These are phyloP conservation scores for Sindora glabra DNA, from an alignment of 306 rosid species.

Conservation along the genomic window DNA sequence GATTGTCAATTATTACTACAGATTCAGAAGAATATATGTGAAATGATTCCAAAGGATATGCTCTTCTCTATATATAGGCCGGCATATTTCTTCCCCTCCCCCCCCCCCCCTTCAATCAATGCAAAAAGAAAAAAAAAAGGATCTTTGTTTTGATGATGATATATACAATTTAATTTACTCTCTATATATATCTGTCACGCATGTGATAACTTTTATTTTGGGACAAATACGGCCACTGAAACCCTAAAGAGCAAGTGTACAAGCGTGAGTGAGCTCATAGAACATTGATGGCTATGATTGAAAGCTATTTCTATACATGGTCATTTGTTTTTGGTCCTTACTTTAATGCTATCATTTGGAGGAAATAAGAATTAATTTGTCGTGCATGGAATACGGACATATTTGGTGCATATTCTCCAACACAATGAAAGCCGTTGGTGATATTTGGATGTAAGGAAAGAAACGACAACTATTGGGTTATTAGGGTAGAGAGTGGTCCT, in stretches of 20 bases:
- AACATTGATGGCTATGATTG: constrained; percentile 14
- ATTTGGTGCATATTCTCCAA: constrained; percentile 8
- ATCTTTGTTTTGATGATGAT: too few relatives aligned
- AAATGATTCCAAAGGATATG: constrained; percentile 1
- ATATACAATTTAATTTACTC: too few relatives aligned
- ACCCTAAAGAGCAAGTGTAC: background rate
- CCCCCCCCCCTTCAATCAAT: background rate
- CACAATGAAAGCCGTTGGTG: background rate
- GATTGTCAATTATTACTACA: constrained; percentile 6
- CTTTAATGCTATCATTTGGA: background rate
- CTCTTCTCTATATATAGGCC: background rate
- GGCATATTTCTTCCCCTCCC: background rate
- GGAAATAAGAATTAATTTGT: background rate
- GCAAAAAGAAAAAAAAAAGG: too few relatives aligned
- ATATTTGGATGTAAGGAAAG: constrained; percentile 15
- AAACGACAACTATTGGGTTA: background rate
- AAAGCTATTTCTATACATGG: background rate
- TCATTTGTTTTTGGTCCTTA: constrained; percentile 1
- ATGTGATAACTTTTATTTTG: background rate
- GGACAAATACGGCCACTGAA: background rate
- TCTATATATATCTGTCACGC: too few relatives aligned
- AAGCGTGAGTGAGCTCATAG: background rate
- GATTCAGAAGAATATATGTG: background rate
- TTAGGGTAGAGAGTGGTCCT: constrained; percentile 1
- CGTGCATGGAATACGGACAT: background rate